A percentile compares a stretch with the other conserved stretches of the same genome.
Evolutionary conservation across 345 rosid genomes (phyloP).

Genomic region (Salix caprea): DNA sequence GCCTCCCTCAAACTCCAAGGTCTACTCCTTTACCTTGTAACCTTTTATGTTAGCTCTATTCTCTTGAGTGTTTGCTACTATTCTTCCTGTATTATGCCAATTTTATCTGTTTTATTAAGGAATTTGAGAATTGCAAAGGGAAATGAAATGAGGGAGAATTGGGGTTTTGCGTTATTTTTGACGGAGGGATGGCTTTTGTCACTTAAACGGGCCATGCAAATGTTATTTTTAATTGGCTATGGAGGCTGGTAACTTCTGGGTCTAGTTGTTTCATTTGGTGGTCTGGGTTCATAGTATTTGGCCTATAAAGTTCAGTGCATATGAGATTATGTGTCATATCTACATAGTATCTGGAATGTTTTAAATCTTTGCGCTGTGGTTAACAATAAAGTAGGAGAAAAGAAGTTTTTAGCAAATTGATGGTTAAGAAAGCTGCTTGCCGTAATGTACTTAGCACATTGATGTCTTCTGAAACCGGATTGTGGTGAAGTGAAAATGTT

Average conservation of each 20-base stretch:
- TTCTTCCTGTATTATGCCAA: neutral
- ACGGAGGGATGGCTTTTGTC: neutral
- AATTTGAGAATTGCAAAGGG: neutral
- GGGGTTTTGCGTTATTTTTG: neutral
- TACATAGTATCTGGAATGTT: neutral
- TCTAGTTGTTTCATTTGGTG: neutral
- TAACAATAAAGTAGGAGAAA: neutral
- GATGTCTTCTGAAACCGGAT: neutral
- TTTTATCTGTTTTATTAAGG: slow-evolving; percentile 8
- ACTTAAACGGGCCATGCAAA: neutral
- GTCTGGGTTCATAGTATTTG: neutral
- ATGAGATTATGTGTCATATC: neutral
- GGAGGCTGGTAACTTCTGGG: neutral
- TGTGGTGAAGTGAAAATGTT: neutral
- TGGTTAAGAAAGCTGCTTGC: neutral
- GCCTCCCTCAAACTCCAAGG: slow-evolving; percentile 54
- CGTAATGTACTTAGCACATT: neutral
- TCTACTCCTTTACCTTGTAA: slow-evolving; percentile 8
- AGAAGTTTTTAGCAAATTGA: neutral
- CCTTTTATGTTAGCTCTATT: neutral
- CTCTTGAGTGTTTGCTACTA: neutral
- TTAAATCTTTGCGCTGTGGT: neutral
- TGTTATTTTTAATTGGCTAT: neutral
- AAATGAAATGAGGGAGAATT: neutral
- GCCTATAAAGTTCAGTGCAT: neutral